phyloP scores from a whole-genome alignment of 2,329 filamentous ascomycete species.

The Aureobasidium subglaciale region DNA sequence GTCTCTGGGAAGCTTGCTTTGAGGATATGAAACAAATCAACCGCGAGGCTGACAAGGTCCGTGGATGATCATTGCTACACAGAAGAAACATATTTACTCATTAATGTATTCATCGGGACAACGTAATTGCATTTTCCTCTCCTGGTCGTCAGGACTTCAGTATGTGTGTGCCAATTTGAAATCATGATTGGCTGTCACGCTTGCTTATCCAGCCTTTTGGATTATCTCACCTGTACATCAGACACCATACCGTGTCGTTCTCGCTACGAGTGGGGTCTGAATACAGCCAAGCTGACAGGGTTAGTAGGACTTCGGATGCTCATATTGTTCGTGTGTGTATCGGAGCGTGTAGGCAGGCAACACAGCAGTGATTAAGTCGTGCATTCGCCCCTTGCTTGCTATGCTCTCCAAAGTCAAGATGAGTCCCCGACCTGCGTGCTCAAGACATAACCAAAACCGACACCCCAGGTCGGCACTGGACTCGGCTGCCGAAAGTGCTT shows the following conservation, averaged over 20 bases:
- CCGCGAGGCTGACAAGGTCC: constrained; percentile 9
- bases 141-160: background rate
- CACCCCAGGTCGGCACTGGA: too few relatives aligned
- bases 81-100: background rate
- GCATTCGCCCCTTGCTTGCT: too few relatives aligned
- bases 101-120: background rate
- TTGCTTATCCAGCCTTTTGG: background rate
- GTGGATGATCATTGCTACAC: background rate
- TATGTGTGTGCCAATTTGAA: background rate
- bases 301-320: background rate
- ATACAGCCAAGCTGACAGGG: background rate
- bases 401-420: too few relatives aligned
- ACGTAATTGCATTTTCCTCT: background rate
- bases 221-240: background rate
- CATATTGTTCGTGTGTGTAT: too few relatives aligned
- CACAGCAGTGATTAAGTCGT: too few relatives aligned
- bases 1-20: constrained; percentile 56
- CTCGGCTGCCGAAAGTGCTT: too few relatives aligned
- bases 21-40: constrained; percentile 11
- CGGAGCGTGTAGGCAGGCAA: too few relatives aligned
- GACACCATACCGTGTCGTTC: background rate
- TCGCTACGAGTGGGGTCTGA: background rate
- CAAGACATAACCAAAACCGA: too few relatives aligned
- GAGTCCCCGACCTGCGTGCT: too few relatives aligned
- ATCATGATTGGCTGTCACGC: background rate